Conservation (phyloP, 441 rosid genomes). For the Iberis amara region DNA sequence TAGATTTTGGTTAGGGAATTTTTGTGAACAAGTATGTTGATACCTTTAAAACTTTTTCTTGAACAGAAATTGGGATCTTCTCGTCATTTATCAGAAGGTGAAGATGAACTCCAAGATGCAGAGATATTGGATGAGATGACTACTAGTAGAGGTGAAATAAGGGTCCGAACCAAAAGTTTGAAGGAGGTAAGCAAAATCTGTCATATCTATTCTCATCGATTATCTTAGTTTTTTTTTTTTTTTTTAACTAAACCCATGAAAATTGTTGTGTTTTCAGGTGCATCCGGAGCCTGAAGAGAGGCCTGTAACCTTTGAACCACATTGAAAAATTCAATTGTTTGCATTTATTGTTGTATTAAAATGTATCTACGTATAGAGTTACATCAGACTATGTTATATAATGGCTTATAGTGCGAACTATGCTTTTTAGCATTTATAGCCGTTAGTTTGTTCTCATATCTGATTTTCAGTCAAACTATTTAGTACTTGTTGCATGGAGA, state of each 20-base stretch:
- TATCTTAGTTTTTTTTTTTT: not conserved
- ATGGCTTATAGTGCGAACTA: not conserved
- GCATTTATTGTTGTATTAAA: conserved; percentile 9
- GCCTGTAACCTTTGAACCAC: conserved; percentile 22
- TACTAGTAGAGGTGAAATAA: conserved; percentile 70
- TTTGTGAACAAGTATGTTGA: conserved; percentile 5
- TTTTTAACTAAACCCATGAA: not conserved
- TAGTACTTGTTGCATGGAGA: not conserved
- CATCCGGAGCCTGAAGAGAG: conserved; percentile 18
- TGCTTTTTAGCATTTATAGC: conserved; percentile 6
- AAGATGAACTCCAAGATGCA: conserved; percentile 41
- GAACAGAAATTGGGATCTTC: conserved; percentile 29
- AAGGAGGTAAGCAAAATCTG: conserved; percentile 31
- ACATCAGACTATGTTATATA: conserved; percentile 1
- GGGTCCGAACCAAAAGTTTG: conserved; percentile 45
- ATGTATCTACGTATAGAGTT: conserved; percentile 2
- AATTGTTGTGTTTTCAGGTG: conserved; percentile 12
- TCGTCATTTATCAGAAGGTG: conserved; percentile 23
- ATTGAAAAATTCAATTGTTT: not conserved
- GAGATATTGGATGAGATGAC: conserved; percentile 80
- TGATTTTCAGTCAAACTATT: not conserved
- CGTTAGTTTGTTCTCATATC: conserved; percentile 2
- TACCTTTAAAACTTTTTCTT: not conserved
- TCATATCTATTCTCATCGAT: not conserved
- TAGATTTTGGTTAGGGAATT: not conserved